These are phyloP conservation scores for Heteromeles arbutifolia DNA, from an alignment of 306 rosid species.

Conservation along the genomic window DNA sequence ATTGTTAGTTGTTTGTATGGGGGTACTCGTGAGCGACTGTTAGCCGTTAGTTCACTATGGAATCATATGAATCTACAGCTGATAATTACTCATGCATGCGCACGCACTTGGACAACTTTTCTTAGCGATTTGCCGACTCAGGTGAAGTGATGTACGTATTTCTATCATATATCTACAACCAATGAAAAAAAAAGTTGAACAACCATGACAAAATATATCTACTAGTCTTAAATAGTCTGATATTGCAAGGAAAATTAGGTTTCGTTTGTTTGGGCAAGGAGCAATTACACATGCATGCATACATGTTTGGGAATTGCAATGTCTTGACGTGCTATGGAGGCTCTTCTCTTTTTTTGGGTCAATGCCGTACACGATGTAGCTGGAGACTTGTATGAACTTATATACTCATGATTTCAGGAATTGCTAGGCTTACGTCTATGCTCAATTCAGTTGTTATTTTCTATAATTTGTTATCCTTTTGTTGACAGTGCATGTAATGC, in stretches of 20 bases:
- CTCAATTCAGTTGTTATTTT: too few species aligned
- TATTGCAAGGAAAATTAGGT: neutral
- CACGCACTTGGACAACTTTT: neutral
- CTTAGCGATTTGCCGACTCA: neutral
- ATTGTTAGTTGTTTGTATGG: too few species aligned
- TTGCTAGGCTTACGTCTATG: too few species aligned
- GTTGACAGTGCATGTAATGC: neutral
- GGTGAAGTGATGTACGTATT: neutral
- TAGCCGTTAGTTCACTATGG: neutral
- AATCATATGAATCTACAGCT: neutral
- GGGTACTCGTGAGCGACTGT: neutral
- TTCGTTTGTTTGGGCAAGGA: neutral
- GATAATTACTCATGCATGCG: neutral
- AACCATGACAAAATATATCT: neutral
- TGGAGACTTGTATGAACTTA: neutral
- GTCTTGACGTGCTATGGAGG: neutral
- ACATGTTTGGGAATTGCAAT: neutral
- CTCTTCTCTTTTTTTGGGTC: neutral
- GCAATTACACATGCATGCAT: too few species aligned
- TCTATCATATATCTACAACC: neutral
- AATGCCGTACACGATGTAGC: neutral
- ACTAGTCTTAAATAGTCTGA: neutral
- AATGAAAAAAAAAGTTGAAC: neutral
- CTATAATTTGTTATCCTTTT: too few species aligned
- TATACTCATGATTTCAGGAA: neutral